These are phyloP conservation scores for Microstegium vimineum DNA, from an alignment of 176 grass and related monocot genomes.

Conservation along the genomic window DNA sequence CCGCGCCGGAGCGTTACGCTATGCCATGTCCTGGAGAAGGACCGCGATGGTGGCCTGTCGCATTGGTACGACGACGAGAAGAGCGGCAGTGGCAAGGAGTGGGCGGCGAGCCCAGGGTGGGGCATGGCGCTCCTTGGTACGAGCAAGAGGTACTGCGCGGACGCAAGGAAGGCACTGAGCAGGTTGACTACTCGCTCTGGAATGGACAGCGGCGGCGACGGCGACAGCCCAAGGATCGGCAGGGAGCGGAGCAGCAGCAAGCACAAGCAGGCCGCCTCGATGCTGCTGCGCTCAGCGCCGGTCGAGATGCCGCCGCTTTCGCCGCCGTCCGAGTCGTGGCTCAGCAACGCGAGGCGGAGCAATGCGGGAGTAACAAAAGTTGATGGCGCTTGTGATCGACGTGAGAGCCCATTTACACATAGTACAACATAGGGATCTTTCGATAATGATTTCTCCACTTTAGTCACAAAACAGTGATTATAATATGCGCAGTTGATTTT, in stretches of 20 bases:
- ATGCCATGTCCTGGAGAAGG: conserved; percentile 18
- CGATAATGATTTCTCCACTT: neutral
- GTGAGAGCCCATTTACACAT: conserved; percentile 2
- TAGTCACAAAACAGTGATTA: too few relatives aligned
- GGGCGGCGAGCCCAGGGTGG: conserved; percentile 26
- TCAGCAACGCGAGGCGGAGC: conserved; percentile 30
- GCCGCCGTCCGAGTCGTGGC: conserved; percentile 56
- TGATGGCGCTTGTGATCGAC: conserved; percentile 3
- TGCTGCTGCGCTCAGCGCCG: neutral
- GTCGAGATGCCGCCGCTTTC: conserved; percentile 52
- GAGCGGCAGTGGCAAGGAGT: conserved; percentile 33
- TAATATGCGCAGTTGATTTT: too few relatives aligned
- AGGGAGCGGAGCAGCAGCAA: conserved; percentile 35
- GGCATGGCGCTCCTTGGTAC: conserved; percentile 56
- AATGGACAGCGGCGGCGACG: conserved; percentile 26
- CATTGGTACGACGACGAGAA: conserved; percentile 30
- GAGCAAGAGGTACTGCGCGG: conserved; percentile 49
- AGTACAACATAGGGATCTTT: neutral
- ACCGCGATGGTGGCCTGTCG: neutral
- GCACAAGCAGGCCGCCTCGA: neutral
- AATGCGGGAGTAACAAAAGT: conserved; percentile 19
- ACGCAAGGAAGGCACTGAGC: conserved; percentile 46
- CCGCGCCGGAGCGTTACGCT: conserved; percentile 29
- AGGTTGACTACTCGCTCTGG: conserved; percentile 33
- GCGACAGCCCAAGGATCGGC: conserved; percentile 15